Evolutionary conservation across 441 rosid species (phyloP), one percentile per base, ranked within the genome.

Genomic region (Daphne laureola): DNA sequence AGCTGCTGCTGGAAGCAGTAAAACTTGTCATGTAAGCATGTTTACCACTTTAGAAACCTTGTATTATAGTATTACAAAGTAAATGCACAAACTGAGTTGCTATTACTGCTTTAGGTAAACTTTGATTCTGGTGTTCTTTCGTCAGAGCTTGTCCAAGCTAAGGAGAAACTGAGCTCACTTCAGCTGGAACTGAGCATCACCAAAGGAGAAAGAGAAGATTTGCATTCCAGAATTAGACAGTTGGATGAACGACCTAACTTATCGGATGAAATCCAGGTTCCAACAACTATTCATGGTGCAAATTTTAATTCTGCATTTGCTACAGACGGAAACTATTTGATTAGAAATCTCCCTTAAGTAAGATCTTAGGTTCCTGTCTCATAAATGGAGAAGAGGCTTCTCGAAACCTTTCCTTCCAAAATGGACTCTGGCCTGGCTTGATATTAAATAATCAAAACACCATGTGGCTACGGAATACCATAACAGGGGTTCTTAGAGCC

Each of bases 171-270:
- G 17, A 64, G 69, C 40, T 36, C 45, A 40, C 67, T 69, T 61
- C 63, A 68, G 64, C 68, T 57, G 63, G 78, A 80, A 63, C 64
- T 78, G 59, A 52, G 17, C 54, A 53, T 47, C 49, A 67, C 76
- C 50, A 69, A 59, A 46, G 69, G 67, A 57, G 76, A 82, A 66
- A 77, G 80, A 65, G 81, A 78, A 23, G 66, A 64, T 60, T 66
- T 79, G 56, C 21, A 67, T 42, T 52, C 61, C 54, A 68, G 52
- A 55, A 64, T 68, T 47, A 55, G 41, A 58, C 77, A 61, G 62
- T 52, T 55, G 25, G 76, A 69, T 43, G 51, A 17, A 15, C 62
- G 53, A 46, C 40, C 60, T 14, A 61, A 61, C 26, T 25, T 53
- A 31, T 46, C 65, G 49, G 70, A 65, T 58, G 68, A 61, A 55